Percentiles rank a stretch among this genome's conserved stretches.
phyloP scores from a whole-genome alignment of 2,329 filamentous ascomycete genomes.

The Colletotrichum sp. region DNA sequence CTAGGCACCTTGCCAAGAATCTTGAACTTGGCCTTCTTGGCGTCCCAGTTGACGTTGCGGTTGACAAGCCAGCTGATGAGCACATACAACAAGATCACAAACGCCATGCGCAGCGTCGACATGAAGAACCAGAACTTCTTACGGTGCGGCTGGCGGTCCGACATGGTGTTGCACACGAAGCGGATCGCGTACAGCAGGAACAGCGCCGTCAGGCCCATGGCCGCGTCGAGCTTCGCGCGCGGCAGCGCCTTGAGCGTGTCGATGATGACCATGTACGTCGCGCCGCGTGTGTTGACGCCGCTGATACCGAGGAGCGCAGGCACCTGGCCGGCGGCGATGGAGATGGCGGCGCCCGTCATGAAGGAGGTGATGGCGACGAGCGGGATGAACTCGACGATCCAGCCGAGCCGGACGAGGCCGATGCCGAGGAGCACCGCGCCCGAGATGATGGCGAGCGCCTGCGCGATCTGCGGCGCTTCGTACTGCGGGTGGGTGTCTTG shows the following conservation, averaged over 20 bases:
- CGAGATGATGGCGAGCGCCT: constrained; percentile 48
- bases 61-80: constrained; percentile 77
- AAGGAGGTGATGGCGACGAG: constrained; percentile 55
- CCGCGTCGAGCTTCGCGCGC: constrained; percentile 66
- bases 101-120: constrained; percentile 78
- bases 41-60: constrained; percentile 53
- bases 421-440: constrained; percentile 48
- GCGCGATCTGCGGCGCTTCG: constrained; percentile 44
- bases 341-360: constrained; percentile 55
- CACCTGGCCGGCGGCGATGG: constrained; percentile 53
- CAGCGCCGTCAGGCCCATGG: constrained; percentile 73
- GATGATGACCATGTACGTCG: constrained; percentile 50
- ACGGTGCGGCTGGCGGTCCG: constrained; percentile 68
- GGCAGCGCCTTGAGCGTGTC: constrained; percentile 44
- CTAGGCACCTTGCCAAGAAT: constrained; percentile 74
- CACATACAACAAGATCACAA: constrained; percentile 82
- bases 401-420: constrained; percentile 52
- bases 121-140: constrained; percentile 80
- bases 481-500: constrained; percentile 36
- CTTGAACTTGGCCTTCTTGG: constrained; percentile 60
- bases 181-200: constrained; percentile 70
- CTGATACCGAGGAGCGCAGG: constrained; percentile 47
- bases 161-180: constrained; percentile 63
- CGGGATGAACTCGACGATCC: constrained; percentile 57
- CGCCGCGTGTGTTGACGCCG: constrained; percentile 47